Base-by-base conservation (phyloP, 257 asterid species). In the Lithospermum erythrorhizon region DNA sequence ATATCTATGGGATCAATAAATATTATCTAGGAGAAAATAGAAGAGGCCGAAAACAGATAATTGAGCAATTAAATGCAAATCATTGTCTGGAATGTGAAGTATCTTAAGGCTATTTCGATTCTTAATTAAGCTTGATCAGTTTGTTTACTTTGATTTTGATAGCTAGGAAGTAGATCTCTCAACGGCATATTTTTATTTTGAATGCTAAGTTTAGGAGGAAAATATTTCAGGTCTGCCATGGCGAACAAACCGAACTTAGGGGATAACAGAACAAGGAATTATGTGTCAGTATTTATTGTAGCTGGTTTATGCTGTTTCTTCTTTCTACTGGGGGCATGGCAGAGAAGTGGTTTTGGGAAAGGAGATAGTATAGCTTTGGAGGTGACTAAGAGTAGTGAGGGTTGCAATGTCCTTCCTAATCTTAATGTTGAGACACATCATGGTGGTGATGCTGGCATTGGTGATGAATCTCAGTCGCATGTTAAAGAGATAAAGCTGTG, bases 311-410 rank as follows among this genome's bases (percentile, higher is more conserved):
- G 98, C 76, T 83, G 90, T 72, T 87, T 91, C 82, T 91, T 88
- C 82, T 91, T 87, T 76, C 73, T 91, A 61, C 80, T 91, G 51
- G 98, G 96, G 65, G 95, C 96, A 78, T 91, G 98, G 98, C 96
- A 91, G 68, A 82, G 95, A 66, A 87, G 96, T 61, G 98, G 95
- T 1, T 83, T 86, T 19, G 98, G 96, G 6, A 91, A 87, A 74
- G 98, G 98, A 55, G 95, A 91, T 73, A 86, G 86, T 47, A 87
- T 90, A 73, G 96, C 98, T 32, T 53, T 83, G 73, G 95, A 83
- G 68, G 70, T 87, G 75, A 82, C 90, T 56, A 87, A 82, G 77
- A 87, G 70, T 41, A 90, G 85, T 47, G 76, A 78, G 25, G 78
- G 78, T 67, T 91, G 96, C 66, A 82, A 82, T 41, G 79, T 82